Evolutionary conservation across 73 alveolate species (phyloP).

Genomic region (Paramecium octaurelia): DNA sequence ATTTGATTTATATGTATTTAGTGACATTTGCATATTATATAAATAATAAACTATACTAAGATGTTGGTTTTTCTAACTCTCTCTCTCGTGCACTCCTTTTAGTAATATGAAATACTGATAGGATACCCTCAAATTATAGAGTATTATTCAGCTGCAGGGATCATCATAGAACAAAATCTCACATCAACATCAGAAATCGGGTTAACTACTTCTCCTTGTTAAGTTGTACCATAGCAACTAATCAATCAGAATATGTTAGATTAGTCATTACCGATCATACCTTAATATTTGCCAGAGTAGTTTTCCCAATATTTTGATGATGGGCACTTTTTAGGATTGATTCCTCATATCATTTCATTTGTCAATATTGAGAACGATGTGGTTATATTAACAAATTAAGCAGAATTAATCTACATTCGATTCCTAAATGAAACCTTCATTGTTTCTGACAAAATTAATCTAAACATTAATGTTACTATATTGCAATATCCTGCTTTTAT

Average conservation of each 20-base stretch:
- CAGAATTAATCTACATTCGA: neutral
- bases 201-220: slow-evolving; percentile 7
- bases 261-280: neutral
- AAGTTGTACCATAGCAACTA: neutral
- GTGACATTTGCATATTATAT: neutral
- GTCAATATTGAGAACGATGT: neutral
- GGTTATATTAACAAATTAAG: neutral
- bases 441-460: neutral
- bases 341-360: neutral
- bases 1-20: neutral
- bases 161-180: neutral
- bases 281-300: neutral
- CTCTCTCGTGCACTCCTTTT: neutral
- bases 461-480: neutral
- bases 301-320: neutral
- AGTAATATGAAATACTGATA: neutral
- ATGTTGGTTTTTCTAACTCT: neutral
- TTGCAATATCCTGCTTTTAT: neutral
- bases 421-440: neutral
- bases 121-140: neutral
- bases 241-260: neutral
- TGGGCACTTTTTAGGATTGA: neutral
- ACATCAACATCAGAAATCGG: neutral
- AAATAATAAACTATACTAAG: neutral
- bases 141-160: neutral